These are phyloP conservation scores for Vaccinium myrtillus DNA, from an alignment of 148 eudicot species.

Conservation along the genomic window DNA sequence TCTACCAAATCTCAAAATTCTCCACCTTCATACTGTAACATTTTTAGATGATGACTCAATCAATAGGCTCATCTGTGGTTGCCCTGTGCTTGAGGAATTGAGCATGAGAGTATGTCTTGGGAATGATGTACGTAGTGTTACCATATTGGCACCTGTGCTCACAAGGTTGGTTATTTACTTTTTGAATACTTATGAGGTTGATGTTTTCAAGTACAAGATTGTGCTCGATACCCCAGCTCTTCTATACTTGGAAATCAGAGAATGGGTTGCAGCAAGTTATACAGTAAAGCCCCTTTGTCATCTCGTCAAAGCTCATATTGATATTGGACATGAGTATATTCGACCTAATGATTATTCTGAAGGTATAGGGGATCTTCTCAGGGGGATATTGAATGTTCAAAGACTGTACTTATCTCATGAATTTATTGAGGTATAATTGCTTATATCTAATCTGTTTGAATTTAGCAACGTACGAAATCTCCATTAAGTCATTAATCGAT, in stretches of 20 bases:
- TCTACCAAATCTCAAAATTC: slow-evolving; percentile 17
- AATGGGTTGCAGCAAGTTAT: neutral
- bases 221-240: slow-evolving; percentile 8
- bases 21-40: neutral
- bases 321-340: neutral
- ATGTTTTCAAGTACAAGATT: neutral
- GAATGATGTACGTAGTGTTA: neutral
- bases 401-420: neutral
- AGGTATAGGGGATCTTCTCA: neutral
- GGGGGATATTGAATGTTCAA: neutral
- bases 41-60: neutral
- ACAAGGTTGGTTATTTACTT: neutral
- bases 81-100: neutral
- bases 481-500: neutral
- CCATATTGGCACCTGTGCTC: slow-evolving; percentile 7
- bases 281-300: neutral
- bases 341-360: neutral
- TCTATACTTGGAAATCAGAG: neutral
- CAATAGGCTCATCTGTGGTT: neutral
- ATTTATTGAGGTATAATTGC: neutral
- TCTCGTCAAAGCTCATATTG: slow-evolving; percentile 10
- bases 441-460: neutral
- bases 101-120: neutral
- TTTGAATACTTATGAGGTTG: no score
- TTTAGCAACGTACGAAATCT: neutral